Evolutionary conservation across 139 green algal genomes (phyloP), one percentile per base, ranked within the genome.

Genomic region (Closterium sp.): DNA sequence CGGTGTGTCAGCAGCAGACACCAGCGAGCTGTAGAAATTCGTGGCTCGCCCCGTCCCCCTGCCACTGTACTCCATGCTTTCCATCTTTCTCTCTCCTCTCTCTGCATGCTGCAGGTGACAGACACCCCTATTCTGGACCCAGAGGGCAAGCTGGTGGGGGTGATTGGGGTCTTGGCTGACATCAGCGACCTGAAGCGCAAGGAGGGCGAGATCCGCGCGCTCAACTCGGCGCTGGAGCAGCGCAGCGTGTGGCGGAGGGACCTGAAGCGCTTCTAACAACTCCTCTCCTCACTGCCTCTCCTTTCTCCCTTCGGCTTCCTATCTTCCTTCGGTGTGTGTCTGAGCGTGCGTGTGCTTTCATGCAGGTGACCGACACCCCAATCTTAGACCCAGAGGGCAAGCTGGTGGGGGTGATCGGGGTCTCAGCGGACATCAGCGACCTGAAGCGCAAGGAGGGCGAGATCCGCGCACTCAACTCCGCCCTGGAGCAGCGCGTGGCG

Each of bases 121-220:
- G 87, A 91, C 32, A 90, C 86, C 28, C 86, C 86, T 8, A 9
- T 90, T 7, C 43, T 90, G 86, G 86, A 90, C 86, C 8, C 8
- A 32, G 28, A 34, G 86, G 86, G 86, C n/a, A 90, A 34, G 21
- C 32, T 90, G 86, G 30, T 90, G 6, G 86, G 86, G 7, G 86
- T 90, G 30, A 90, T 90, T 10, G 86, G 86, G 7, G 86, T 90
- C 7, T 90, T 32, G 30, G 86, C 86, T 8, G 86, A 90, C 32
- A 90, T 90, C 32, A 32, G 35, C 23, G 86, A 90, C n/a, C 28
- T 90, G 86, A 91, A 91, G 35, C 87, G 87, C 34, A 91, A 91
- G 23, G 87, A 91, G 35, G 87, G 34, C 3, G 55, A 91, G 23
- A 87, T 91, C 23, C 23, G 76, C 3, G 34, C 33, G 2, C 87